These are phyloP conservation scores for Paramecium pentaurelia DNA, from an alignment of 73 alveolate species.

Conservation along the genomic window DNA sequence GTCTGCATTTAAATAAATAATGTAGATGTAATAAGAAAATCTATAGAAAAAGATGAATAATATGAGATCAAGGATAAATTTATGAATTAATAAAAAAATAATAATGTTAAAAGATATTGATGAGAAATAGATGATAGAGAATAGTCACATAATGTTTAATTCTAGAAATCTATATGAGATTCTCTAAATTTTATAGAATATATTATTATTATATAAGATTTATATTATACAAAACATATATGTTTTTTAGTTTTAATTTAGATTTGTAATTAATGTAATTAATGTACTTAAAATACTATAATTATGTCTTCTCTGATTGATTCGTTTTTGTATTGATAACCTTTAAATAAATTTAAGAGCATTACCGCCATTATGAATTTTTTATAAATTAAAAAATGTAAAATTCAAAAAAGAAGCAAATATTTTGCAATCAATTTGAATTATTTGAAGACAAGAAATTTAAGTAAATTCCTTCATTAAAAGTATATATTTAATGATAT, in stretches of 20 bases:
- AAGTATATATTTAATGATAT: not conserved
- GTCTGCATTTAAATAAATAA: not conserved
- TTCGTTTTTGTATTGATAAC: not conserved
- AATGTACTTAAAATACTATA: too few relatives aligned
- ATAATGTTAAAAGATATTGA: conserved; percentile 2
- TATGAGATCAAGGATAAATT: not conserved
- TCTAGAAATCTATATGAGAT: not conserved
- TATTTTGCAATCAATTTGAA: not conserved
- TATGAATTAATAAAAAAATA: not conserved
- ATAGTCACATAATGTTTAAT: not conserved
- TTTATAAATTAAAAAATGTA: not conserved
- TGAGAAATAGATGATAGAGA: conserved; percentile 38
- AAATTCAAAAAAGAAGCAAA: conserved; percentile 1
- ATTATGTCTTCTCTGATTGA: not conserved
- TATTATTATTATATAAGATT: not conserved
- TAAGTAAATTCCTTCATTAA: not conserved
- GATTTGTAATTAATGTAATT: too few relatives aligned
- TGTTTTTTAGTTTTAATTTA: too few relatives aligned
- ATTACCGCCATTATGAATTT: not conserved
- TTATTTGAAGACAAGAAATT: not conserved
- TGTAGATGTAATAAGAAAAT: conserved; percentile 5
- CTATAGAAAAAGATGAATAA: not conserved
- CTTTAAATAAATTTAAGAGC: not conserved
- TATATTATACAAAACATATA: too few relatives aligned
- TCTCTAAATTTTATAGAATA: not conserved